phyloP scores from a whole-genome alignment of 257 asterid species.

The Lavandula angustifolia region DNA sequence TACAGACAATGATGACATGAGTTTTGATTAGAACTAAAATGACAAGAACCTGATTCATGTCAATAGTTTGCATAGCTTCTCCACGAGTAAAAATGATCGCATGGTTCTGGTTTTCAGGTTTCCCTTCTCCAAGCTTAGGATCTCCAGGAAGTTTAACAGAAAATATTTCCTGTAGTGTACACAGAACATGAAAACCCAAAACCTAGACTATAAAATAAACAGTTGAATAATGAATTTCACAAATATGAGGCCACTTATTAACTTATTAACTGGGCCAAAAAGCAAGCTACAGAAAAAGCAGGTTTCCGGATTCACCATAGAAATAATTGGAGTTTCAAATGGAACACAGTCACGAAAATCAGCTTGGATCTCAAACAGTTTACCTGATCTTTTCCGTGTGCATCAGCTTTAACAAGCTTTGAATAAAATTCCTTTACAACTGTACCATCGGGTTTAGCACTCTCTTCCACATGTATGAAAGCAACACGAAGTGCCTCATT shows the following conservation, averaged over 20 bases:
- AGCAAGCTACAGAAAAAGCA: constrained; percentile 12
- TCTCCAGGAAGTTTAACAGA: constrained; percentile 97
- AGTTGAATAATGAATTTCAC: constrained; percentile 7
- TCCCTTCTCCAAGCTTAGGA: constrained; percentile 99
- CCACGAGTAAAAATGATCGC: constrained; percentile 97
- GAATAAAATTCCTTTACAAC: constrained; percentile 73
- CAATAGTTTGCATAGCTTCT: constrained; percentile 95
- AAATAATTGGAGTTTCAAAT: constrained; percentile 19
- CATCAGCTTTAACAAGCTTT: constrained; percentile 94
- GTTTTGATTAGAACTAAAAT: constrained; percentile 21
- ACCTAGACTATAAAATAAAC: constrained; percentile 16
- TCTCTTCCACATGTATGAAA: constrained; percentile 87
- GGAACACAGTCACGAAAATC: constrained; percentile 13
- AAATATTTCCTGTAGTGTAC: constrained; percentile 79
- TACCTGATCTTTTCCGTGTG: constrained; percentile 96
- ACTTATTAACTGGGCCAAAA: not conserved
- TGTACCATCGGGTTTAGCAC: constrained; percentile 57
- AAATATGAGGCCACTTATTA: not conserved
- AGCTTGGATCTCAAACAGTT: constrained; percentile 20
- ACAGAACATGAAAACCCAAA: constrained; percentile 21
- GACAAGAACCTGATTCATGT: constrained; percentile 83
- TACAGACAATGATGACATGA: constrained; percentile 8
- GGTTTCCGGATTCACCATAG: constrained; percentile 20
- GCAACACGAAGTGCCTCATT: constrained; percentile 99
- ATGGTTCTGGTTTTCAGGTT: constrained; percentile 97